Percentiles rank a stretch among this genome's conserved stretches.
phyloP scores from a whole-genome alignment of 2,329 filamentous ascomycete genomes.

The Ceratocystis papillata region DNA sequence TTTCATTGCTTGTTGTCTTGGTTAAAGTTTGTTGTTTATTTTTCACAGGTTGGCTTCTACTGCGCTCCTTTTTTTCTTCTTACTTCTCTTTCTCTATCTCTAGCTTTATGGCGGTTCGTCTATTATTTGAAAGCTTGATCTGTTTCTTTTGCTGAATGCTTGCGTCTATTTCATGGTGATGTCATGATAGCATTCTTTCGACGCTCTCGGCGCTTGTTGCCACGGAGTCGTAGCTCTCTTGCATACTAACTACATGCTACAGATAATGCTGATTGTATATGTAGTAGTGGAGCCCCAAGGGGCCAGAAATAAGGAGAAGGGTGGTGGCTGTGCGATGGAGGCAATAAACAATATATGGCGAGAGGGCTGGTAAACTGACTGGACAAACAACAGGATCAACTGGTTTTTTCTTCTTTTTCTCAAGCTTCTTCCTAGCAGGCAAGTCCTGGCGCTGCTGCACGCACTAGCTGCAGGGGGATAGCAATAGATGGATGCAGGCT shows the following conservation, averaged over 20 bases:
- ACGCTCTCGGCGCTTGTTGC: too few relatives aligned
- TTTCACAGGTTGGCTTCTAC: slow-evolving; percentile 8
- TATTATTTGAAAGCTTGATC: slow-evolving; percentile 4
- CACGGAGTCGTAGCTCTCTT: too few relatives aligned
- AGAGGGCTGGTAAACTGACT: not conserved
- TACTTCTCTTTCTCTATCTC: not conserved
- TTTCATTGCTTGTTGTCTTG: not conserved
- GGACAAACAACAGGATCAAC: not conserved
- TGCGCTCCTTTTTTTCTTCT: not conserved
- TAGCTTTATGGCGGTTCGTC: slow-evolving; percentile 2
- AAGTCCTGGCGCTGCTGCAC: not conserved
- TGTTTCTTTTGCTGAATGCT: slow-evolving; percentile 17
- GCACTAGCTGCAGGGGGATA: not conserved
- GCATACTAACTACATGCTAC: too few relatives aligned
- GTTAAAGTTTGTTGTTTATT: not conserved
- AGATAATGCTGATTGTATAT: too few relatives aligned
- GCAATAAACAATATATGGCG: too few relatives aligned
- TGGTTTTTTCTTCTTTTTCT: not conserved
- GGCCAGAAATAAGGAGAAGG: too few relatives aligned
- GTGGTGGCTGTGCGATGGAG: too few relatives aligned
- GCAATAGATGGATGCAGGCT: slow-evolving; percentile 1
- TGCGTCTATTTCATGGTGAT: slow-evolving; percentile 22
- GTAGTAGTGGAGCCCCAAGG: too few relatives aligned
- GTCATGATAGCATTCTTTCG: slow-evolving; percentile 4
- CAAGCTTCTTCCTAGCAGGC: not conserved